These are phyloP conservation scores for Geosmithia flava DNA, from an alignment of 2,329 filamentous ascomycete species.

Conservation along the genomic window DNA sequence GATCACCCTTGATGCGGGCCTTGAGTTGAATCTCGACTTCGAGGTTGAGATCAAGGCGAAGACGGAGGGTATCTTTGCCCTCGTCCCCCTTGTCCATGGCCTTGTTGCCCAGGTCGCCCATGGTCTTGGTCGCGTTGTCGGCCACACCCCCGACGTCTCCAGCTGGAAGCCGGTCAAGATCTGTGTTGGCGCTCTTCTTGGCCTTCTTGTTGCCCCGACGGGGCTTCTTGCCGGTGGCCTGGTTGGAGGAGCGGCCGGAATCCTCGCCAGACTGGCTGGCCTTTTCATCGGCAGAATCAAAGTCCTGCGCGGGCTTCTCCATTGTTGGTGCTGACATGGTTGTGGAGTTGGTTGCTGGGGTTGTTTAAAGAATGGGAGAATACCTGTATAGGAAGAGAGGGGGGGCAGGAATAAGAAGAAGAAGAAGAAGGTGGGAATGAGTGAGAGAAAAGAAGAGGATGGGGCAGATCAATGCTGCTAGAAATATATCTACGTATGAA, in stretches of 20 bases:
- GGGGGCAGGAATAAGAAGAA: no score
- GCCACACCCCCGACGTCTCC: conserved; percentile 18
- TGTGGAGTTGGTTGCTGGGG: not conserved
- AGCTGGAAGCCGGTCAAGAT: conserved; percentile 22
- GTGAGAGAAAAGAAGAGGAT: not conserved
- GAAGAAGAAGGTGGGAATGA: not conserved
- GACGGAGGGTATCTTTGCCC: conserved; percentile 38
- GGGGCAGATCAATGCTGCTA: not conserved
- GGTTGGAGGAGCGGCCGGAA: not conserved
- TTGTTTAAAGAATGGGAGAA: not conserved
- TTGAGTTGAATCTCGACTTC: conserved; percentile 79
- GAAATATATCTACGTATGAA: not conserved
- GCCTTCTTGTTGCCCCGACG: conserved; percentile 11
- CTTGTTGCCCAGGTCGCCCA: conserved; percentile 25
- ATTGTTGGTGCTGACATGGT: conserved; percentile 4
- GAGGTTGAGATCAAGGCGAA: conserved; percentile 68
- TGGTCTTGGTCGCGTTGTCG: conserved; percentile 24
- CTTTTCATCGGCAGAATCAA: conserved; percentile 1
- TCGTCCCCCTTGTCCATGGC: conserved; percentile 21
- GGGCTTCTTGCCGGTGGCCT: conserved; percentile 3
- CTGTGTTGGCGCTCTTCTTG: conserved; percentile 11
- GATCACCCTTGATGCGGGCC: conserved; percentile 73
- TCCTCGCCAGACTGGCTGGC: not conserved
- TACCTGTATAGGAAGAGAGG: not conserved
- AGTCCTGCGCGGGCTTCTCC: conserved; percentile 5